phyloP scores from a whole-genome alignment of 23 red algal species.

The Porphyridium purpureum region DNA sequence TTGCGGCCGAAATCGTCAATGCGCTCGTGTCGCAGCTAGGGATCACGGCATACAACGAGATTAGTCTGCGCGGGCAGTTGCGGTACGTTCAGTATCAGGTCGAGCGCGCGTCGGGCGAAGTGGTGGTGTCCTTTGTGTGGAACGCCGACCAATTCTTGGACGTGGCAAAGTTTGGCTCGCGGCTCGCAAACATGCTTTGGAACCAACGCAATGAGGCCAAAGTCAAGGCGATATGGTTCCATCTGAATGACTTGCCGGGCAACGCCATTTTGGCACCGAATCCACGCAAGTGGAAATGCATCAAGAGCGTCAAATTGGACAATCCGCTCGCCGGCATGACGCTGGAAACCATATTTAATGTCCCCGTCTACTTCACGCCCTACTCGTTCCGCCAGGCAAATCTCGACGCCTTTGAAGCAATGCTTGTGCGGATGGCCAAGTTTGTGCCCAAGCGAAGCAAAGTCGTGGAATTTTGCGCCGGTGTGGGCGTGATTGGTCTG shows the following conservation, averaged over 20 bases:
- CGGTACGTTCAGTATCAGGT: constrained; percentile 36
- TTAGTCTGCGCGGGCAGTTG: constrained; percentile 9
- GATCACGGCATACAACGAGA: constrained; percentile 33
- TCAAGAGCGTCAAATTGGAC: constrained; percentile 8
- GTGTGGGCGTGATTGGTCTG: constrained; percentile 63
- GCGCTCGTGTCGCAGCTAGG: not conserved
- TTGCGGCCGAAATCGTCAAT: constrained; percentile 3
- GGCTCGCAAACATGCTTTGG: not conserved
- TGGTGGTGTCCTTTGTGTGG: not conserved
- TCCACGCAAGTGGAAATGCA: constrained; percentile 12
- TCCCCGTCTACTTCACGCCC: constrained; percentile 28
- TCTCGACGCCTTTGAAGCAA: constrained; percentile 49
- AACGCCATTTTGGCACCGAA: constrained; percentile 30
- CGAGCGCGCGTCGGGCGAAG: constrained; percentile 6
- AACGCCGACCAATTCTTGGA: not conserved
- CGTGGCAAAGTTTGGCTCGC: not conserved
- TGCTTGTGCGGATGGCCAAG: constrained; percentile 18
- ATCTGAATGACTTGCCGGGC: constrained; percentile 21
- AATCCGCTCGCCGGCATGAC: no score
- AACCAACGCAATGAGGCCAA: not conserved
- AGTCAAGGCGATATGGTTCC: constrained; percentile 27
- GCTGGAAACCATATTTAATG: constrained; percentile 13
- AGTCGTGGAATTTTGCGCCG: constrained; percentile 70
- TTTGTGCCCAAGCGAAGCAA: constrained; percentile 16
- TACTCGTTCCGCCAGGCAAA: constrained; percentile 52